phyloP scores from a whole-genome alignment of 768 basidiomycete species.

The Rickenella mellea region DNA sequence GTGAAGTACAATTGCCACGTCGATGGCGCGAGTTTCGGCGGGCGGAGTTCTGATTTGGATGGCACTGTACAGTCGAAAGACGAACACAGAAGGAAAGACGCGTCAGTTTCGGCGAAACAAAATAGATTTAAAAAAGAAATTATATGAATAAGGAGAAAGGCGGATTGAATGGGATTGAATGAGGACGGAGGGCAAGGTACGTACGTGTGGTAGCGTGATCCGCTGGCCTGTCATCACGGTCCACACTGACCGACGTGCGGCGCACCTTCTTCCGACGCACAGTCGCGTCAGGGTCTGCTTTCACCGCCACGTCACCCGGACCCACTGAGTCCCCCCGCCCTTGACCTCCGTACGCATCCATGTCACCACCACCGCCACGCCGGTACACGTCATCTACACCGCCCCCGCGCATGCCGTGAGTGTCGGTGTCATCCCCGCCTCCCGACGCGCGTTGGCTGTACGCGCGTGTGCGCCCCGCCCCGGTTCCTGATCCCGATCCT shows the following conservation, averaged over 20 bases:
- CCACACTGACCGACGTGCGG: constrained; percentile 14
- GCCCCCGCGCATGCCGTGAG: neutral
- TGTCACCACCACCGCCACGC: neutral
- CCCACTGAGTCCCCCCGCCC: neutral
- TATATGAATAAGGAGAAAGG: neutral
- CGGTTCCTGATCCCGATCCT: too few species aligned
- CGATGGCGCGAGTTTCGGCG: constrained; percentile 86
- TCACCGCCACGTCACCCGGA: constrained; percentile 57
- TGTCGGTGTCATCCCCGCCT: too few species aligned
- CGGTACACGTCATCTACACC: neutral
- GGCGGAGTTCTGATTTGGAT: constrained; percentile 70
- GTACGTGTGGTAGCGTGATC: constrained; percentile 13
- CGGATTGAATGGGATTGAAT: neutral
- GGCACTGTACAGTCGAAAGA: too few species aligned
- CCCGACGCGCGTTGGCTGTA: constrained; percentile 2
- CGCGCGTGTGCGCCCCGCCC: neutral
- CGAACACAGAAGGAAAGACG: too few species aligned
- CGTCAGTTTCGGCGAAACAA: constrained; percentile 20
- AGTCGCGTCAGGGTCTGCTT: constrained; percentile 64
- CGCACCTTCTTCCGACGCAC: constrained; percentile 47
- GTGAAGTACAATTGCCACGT: constrained; percentile 97
- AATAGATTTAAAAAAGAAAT: constrained; percentile 13
- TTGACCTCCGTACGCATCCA: neutral
- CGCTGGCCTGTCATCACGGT: constrained; percentile 12
- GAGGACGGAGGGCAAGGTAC: constrained; percentile 9